Evolutionary conservation across 2,329 filamentous ascomycete species (phyloP), one percentile per base, ranked within the genome.

Genomic region (Zymoseptoria brevis): DNA sequence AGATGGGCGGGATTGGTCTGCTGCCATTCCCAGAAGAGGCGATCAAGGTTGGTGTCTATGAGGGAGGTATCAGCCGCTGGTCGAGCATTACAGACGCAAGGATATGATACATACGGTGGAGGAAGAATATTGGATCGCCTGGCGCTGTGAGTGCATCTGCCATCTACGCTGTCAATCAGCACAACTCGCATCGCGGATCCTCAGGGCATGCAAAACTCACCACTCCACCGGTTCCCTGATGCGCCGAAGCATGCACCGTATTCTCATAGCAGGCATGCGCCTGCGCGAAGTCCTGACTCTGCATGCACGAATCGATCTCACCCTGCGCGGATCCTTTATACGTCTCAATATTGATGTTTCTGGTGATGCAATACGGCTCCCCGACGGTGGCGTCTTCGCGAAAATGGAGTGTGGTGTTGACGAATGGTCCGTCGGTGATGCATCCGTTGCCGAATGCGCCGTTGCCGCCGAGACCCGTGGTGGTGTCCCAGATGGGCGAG

Each of bases 101-200:
- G 7, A 16, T 4, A 45, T 6, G 6, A 45, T 16, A n/a, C 57
- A 19, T 53, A 59, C 57, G 64, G 45, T 66, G 64, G 22, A 66
- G 50, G 54, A 64, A 66, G 54, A 66, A 66, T 13, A 66, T 61
- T 0, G 64, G 64, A 53, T 66, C 64, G 9, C 62, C 64, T 13
- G 64, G 64, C 13, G 64, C 64, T 3, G 61, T 56, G 49, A 66
- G 57, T 16, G 62, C 64, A 45, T 66, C 60, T 13, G 60, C 62
- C 64, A 66, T 66, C 60, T 61, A 26, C 16, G 21, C 8, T 8
- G 8, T 13, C n/a, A n/a, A 26, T 24, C 8, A 30, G 58, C 24
- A 61, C 26, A 19, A n/a, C 19, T 35, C 26, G 6, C 16, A 19
- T 35, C 53, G 49, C 19, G 16, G 16, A 24, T 9, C 13, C 50